A percentile compares a stretch with the other conserved stretches of the same genome.
phyloP scores from a whole-genome alignment of 2,329 filamentous ascomycete genomes.

The Botrytis fabae region DNA sequence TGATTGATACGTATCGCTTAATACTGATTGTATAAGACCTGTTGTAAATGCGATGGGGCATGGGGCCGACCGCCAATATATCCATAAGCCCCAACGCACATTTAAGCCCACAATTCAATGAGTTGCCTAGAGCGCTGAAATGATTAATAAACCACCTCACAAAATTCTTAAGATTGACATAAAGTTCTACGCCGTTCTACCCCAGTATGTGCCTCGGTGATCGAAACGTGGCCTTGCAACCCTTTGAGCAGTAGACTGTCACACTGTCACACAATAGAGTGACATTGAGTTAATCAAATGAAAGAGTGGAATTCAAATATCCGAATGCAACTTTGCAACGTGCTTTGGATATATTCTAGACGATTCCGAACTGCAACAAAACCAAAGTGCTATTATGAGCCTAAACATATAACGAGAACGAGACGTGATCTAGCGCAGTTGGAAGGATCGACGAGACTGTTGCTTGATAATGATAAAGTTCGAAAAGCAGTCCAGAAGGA shows the following conservation, averaged over 20 bases:
- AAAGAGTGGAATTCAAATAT: not conserved
- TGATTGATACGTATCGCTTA: not conserved
- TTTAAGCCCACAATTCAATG: no score
- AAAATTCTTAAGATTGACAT: not conserved
- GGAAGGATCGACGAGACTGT: not conserved
- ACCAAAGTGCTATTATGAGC: no score
- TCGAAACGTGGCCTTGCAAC: not conserved
- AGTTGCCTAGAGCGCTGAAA: no score
- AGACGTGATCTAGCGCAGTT: not conserved
- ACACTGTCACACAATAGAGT: not conserved
- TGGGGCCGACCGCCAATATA: not conserved
- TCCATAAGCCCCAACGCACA: not conserved
- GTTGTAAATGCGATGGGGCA: not conserved
- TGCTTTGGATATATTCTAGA: not conserved
- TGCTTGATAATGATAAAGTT: not conserved
- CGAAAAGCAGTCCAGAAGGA: not conserved
- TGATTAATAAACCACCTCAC: no score
- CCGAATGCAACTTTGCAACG: slow-evolving; percentile 5
- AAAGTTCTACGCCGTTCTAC: not conserved
- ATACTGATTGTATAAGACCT: not conserved
- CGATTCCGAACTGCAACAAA: not conserved
- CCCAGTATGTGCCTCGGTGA: not conserved
- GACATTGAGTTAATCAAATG: not conserved
- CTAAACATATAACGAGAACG: not conserved
- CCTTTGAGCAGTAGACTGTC: not conserved